Evolutionary conservation across 306 rosid species (phyloP), one percentile per base, ranked within the genome.

Genomic region (Mucuna pruriens): DNA sequence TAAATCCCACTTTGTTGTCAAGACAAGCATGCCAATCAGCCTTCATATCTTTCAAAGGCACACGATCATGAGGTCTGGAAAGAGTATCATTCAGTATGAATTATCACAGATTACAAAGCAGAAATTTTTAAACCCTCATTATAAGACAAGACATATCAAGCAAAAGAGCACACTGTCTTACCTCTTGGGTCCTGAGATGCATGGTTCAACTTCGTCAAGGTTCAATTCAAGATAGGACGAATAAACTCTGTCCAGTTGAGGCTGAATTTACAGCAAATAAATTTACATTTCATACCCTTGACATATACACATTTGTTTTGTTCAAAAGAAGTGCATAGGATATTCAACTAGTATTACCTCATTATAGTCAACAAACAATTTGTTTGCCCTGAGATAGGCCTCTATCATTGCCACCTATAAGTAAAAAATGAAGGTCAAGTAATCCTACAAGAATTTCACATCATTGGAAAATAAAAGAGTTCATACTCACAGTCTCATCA

Each of bases 1-100:
- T 95, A 83, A 95, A 95, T 51, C 98, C 98, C 90, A 95, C 97
- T 88, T 95, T 89, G 88, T 71, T 95, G 79, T 95, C 97, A 58
- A 95, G 98, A 85, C 98, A 95, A 58, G 92, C 79, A 86, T 87
- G 98, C 98, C 97, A 95, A 84, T 95, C 98, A 54, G 88, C 61
- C 88, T 95, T 92, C 98, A 95, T 91, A 76, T 92, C 97, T 77
- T 88, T 95, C 85, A 95, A 80, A 78, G 86, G 76, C 73, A 95
- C 98, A 10, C 97, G 98, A 76, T 95, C 98, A 77, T 95, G 98
- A 84, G 98, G 98, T 81, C 98, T 95, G 74, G 46, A 31, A 72
- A 72, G 61, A 51, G 76, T 48, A 46, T 63, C 60, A 70, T 66
- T 66, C 16, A 73, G n/a, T 7, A 85, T 85, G 60, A 85, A 63